Base-by-base conservation (phyloP, 2,329 filamentous ascomycete genomes). In the Pestalotiopsis sp. region DNA sequence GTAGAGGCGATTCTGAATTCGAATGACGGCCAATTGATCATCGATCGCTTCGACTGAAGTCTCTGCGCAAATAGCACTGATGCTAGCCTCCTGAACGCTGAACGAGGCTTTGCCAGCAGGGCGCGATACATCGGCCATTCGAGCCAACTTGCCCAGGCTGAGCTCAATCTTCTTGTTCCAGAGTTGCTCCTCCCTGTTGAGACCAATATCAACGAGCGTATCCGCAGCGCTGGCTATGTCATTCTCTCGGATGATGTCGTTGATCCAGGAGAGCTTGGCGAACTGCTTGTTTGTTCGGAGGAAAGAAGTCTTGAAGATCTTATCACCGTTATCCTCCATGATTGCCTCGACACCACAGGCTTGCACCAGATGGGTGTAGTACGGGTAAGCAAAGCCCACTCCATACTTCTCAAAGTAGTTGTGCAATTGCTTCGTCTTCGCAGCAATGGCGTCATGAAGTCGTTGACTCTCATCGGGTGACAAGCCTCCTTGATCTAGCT, bases 111-210 rank as follows among this genome's bases (percentile, higher is more conserved):
- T 74, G 63, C 74, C 77, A 11, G 74, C 71, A 67, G 77, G 75
- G n/a, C 73, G 73, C 14, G 76, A 77, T 4, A 82, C 84, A 52
- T 90, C 88, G 17, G 93, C 93, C 72, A 98, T 81, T 66, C 90
- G 85, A 17, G 91, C 88, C 61, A 99, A 86, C 80, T 98, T 98
- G 45, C 93, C 92, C 52, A 99, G 85, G 69, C 94, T 97, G 31
- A 98, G 84, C 80, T 98, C 92, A 41, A 97, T 93, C 79, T 97
- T 96, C 83, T 97, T 97, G 81, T 90, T 94, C 95, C 95, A 98
- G 3, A 96, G 82, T 74, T 95, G 92, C 65, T 89, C 87, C 78
- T 98, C 95, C 66, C 90, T 88, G 64, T 86, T 85, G 23, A 91
- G 82, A 0, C 93, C 94, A 23, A 95, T 85, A 7, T 88, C 83